These are phyloP conservation scores for Acacia pycnantha DNA, from an alignment of 331 rosid genomes.

Conservation along the genomic window DNA sequence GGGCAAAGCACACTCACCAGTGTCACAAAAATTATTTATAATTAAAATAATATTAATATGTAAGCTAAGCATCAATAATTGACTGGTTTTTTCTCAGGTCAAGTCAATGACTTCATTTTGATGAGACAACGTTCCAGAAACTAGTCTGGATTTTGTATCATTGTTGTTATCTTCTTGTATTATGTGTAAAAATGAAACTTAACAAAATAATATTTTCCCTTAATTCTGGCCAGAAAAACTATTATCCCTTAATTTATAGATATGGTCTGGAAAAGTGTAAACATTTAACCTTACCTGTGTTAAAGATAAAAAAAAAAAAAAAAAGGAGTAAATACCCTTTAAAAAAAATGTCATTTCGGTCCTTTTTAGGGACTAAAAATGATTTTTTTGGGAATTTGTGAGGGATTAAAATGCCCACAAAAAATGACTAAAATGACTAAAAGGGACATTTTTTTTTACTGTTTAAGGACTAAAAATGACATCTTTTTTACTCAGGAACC, in stretches of 20 bases:
- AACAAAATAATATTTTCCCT: neutral
- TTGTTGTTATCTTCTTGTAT: neutral
- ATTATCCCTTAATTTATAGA: neutral
- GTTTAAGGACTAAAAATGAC: no score
- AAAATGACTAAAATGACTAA: no score
- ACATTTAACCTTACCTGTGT: neutral
- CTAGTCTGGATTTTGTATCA: neutral
- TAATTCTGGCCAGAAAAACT: no score
- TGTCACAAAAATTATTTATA: no score
- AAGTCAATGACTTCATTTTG: neutral
- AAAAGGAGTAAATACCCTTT: no score
- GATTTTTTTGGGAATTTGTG: no score
- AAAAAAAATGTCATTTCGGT: no score
- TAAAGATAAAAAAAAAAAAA: no score
- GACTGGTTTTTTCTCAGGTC: neutral
- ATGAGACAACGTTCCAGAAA: neutral
- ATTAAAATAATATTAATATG: neutral
- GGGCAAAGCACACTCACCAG: neutral
- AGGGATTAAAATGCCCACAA: no score
- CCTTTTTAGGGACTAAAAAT: no score
- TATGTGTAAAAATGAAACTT: neutral
- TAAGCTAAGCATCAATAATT: neutral
- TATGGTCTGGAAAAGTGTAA: neutral
- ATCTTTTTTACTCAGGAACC: no score
- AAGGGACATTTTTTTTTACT: no score